Evolutionary conservation across 1,284 basidiomycete genomes (phyloP).

Genomic region (Coniophora puteana): DNA sequence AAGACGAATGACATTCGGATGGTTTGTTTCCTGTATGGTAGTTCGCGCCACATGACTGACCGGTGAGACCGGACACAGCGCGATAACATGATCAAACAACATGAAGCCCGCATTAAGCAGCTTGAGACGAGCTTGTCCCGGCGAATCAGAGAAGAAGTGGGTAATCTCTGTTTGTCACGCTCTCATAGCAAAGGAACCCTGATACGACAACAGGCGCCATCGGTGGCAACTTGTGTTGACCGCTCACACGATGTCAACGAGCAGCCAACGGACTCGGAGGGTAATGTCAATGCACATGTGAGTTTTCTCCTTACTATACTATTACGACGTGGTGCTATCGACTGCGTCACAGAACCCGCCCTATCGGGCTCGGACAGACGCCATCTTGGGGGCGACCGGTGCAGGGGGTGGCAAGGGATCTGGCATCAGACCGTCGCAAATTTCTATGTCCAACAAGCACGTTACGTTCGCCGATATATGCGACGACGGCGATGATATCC

Average conservation of each 20-base stretch:
- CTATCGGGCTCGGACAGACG: too few species aligned
- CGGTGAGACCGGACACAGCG: constrained; percentile 28
- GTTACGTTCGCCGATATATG: constrained; percentile 22
- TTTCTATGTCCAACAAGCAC: too few species aligned
- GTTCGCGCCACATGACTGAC: constrained; percentile 5
- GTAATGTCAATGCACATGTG: not conserved
- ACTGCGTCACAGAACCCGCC: too few species aligned
- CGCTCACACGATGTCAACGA: not conserved
- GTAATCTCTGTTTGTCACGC: constrained; percentile 16
- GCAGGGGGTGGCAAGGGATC: too few species aligned
- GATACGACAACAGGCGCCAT: too few species aligned
- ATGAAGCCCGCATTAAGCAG: constrained; percentile 33
- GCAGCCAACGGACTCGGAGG: not conserved
- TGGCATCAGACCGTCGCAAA: too few species aligned
- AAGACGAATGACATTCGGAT: constrained; percentile 51
- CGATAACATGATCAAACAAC: constrained; percentile 39
- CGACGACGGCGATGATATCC: constrained; percentile 27
- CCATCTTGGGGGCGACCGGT: too few species aligned
- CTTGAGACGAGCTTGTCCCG: constrained; percentile 40
- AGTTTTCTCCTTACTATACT: not conserved
- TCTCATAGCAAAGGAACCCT: too few species aligned
- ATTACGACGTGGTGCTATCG: not conserved
- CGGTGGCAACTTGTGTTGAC: not conserved
- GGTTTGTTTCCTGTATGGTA: constrained; percentile 27
- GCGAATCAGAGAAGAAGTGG: constrained; percentile 37